Evolutionary conservation across 1,139 yeast species (phyloP).

Genomic region (Saccharomycopsis phalli): DNA sequence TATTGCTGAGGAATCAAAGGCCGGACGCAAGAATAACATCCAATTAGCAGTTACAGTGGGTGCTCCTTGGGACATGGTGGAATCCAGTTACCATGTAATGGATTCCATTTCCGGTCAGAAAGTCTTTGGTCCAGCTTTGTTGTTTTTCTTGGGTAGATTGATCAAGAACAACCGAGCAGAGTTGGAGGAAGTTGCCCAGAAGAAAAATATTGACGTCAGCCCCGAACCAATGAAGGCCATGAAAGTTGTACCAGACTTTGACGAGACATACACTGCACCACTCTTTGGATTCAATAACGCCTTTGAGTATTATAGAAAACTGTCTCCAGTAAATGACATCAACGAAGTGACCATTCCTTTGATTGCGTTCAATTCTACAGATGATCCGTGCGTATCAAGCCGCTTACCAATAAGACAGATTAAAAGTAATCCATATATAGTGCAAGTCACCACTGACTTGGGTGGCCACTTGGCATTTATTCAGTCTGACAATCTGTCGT

Average conservation of each 20-base stretch:
- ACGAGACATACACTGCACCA: constrained; percentile 61
- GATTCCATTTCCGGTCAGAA: constrained; percentile 50
- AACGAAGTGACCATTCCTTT: constrained; percentile 55
- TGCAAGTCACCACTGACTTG: constrained; percentile 55
- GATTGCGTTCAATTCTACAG: constrained; percentile 58
- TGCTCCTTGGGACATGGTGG: constrained; percentile 77
- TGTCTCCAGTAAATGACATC: constrained; percentile 54
- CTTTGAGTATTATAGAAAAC: constrained; percentile 62
- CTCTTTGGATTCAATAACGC: constrained; percentile 66
- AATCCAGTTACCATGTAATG: constrained; percentile 44
- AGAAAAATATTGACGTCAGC: constrained; percentile 25
- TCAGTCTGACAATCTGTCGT: constrained; percentile 50
- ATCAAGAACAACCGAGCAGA: constrained; percentile 53
- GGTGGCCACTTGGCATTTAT: constrained; percentile 85
- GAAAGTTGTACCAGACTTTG: constrained; percentile 46
- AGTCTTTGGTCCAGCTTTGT: constrained; percentile 58
- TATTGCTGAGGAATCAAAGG: constrained; percentile 59
- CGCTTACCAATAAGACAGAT: constrained; percentile 58
- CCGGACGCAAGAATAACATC: constrained; percentile 27
- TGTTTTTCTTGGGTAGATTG: constrained; percentile 53
- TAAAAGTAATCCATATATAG: constrained; percentile 56
- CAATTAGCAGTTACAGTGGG: constrained; percentile 63
- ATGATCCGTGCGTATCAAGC: constrained; percentile 76
- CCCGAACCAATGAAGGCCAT: constrained; percentile 31
- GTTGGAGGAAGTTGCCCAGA: constrained; percentile 31